phyloP scores from a whole-genome alignment of 257 asterid species.

The Parsonsia alboflavescens region DNA sequence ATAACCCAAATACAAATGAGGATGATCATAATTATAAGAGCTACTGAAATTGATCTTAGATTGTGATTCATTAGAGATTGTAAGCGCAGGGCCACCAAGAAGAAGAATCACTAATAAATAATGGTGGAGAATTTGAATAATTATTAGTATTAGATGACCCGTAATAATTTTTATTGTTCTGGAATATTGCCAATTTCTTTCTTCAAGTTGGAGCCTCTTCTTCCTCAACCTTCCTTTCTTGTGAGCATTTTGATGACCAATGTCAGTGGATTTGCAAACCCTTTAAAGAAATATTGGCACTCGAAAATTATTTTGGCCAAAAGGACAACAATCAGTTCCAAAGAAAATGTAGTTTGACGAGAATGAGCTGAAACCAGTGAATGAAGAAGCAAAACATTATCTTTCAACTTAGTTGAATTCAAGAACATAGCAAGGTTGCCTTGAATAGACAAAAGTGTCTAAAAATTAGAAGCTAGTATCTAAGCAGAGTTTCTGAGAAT shows the following conservation, averaged over 20 bases:
- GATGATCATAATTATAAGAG: slow-evolving; percentile 21
- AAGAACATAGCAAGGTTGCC: slow-evolving; percentile 33
- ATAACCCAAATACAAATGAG: too few relatives aligned
- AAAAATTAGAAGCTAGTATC: slow-evolving; percentile 26
- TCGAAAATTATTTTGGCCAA: slow-evolving; percentile 76
- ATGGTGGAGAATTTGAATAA: slow-evolving; percentile 27
- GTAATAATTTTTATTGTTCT: background rate
- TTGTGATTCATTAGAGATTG: slow-evolving; percentile 45
- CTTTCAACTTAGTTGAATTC: too few relatives aligned
- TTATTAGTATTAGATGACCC: too few relatives aligned
- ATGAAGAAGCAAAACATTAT: slow-evolving; percentile 38
- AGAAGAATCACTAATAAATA: slow-evolving; percentile 45
- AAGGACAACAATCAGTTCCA: too few relatives aligned
- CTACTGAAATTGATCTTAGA: slow-evolving; percentile 57
- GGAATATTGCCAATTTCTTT: slow-evolving; percentile 58
- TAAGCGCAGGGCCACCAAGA: slow-evolving; percentile 19
- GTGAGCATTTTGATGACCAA: slow-evolving; percentile 93
- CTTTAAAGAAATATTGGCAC: slow-evolving; percentile 73
- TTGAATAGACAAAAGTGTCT: slow-evolving; percentile 56
- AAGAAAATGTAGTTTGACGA: slow-evolving; percentile 26
- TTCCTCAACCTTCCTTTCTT: slow-evolving; percentile 90
- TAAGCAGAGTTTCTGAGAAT: too few relatives aligned
- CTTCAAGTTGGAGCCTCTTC: slow-evolving; percentile 71
- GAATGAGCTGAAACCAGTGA: slow-evolving; percentile 37
- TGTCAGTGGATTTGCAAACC: slow-evolving; percentile 77